Base-by-base conservation (phyloP, 768 basidiomycete genomes). In the Leucosporidium creatinivorum region DNA sequence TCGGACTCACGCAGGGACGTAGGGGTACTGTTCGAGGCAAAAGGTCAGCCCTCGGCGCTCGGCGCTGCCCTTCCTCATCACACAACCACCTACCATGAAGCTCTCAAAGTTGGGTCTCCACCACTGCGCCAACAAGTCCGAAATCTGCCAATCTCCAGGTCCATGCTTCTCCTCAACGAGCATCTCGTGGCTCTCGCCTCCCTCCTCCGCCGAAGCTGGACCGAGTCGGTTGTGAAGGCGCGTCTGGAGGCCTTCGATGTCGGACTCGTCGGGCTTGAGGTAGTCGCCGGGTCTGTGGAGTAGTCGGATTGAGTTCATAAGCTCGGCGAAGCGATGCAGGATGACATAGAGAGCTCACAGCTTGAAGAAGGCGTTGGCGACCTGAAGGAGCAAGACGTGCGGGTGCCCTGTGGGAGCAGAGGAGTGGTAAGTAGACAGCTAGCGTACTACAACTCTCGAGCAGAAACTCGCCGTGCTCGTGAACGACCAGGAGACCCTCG, bases 341-440 rank as follows among this genome's bases (percentile, higher is more conserved):
- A 44, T 13, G 39, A 13, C 15, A 44, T 6, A 44, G 39, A n/a
- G 10, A 7, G 81, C 88, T 75, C 74, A 92, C 91, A 99, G 85
- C 79, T 98, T 97, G 84, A 97, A 98, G 79, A 98, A 99, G 21
- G 93, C 92, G 78, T 96, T 97, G 26, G 93, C 96, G 76, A 99
- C 96, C 77, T 98, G 96, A 8, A 97, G 84, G 87, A 98, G 93
- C 72, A 99, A 85, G 69, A 98, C 91, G 75, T 99, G 94, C 1
- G 94, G 93, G 61, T 67, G 65, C 12, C 28, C 48, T 33, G 52
- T 48, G 44, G 39, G 39, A 44, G 39, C 39, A n/a, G 47, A 8
- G 19, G 30, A 52, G 25, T 9, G 15, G 8, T 15, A 17, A 31
- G 10, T 25, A 19, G 49, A 26, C 26, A 8, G 5, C 2, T n/a